These are phyloP conservation scores for Lagenidium giganteum DNA, from an alignment of 352 stramenopile species.

Conservation along the genomic window DNA sequence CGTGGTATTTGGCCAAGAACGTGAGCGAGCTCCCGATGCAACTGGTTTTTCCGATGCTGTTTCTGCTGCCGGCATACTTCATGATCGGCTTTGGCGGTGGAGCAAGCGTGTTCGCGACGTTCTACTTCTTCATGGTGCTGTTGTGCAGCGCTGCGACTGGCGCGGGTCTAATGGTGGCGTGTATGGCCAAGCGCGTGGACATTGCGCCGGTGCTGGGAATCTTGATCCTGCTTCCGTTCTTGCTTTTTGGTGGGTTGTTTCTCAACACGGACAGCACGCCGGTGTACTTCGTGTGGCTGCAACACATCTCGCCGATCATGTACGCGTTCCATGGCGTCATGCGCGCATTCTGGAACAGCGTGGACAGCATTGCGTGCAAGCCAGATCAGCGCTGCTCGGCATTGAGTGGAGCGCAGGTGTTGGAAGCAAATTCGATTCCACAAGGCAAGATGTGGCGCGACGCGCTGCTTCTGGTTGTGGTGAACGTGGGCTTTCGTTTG, in stretches of 20 bases:
- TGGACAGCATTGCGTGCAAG: constrained; percentile 30
- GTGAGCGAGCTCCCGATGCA: constrained; percentile 30
- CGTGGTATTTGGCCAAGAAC: constrained; percentile 43
- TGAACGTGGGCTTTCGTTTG: constrained; percentile 15
- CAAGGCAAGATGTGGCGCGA: too few relatives aligned
- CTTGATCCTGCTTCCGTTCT: constrained; percentile 27
- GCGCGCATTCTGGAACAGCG: constrained; percentile 40
- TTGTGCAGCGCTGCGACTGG: constrained; percentile 23
- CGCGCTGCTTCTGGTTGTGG: constrained; percentile 7
- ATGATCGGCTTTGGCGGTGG: constrained; percentile 35
- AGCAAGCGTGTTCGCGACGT: constrained; percentile 34
- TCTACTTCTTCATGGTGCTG: constrained; percentile 41
- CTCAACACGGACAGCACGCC: constrained; percentile 38
- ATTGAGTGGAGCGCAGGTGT: too few relatives aligned
- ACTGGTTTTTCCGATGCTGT: constrained; percentile 29
- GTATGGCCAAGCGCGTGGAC: constrained; percentile 19
- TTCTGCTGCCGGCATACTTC: constrained; percentile 35
- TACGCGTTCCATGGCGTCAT: constrained; percentile 46
- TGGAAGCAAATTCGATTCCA: too few relatives aligned
- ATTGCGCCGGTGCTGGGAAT: constrained; percentile 29
- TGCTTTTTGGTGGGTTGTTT: constrained; percentile 36
- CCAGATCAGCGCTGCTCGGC: too few relatives aligned
- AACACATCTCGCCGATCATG: constrained; percentile 54
- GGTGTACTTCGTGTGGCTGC: constrained; percentile 49
- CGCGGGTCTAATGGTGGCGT: constrained; percentile 28